Evolutionary conservation across 192 early-diverging fungal genomes (phyloP), one percentile per base, ranked within the genome.

Genomic region (Mortierella antarctica): DNA sequence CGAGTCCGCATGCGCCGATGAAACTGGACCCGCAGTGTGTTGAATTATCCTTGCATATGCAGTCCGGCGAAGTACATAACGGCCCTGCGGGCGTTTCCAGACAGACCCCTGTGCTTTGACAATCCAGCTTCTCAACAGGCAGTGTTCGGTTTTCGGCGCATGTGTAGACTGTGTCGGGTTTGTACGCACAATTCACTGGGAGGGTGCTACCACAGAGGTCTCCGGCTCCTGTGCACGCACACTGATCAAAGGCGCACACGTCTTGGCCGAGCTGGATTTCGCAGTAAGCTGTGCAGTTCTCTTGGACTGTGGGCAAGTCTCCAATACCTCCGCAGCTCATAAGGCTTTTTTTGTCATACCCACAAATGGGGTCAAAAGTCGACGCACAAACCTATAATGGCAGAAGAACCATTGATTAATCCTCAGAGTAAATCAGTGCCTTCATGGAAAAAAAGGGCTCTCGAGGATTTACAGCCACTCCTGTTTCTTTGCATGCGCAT

Each of bases 11-110:
- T 3, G 45, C 15, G 7, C 6, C 11, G 6, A 4, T 10, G 20
- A 62, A 62, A 47, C n/a, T 44, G 6, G 63, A 51, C 7, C 63
- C 63, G n/a, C 63, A 53, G 15, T n/a, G 17, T 4, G 5, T 51
- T 21, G 11, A 6, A 1, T n/a, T 39, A 15, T 65, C 31, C 63
- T 51, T 65, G 39, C 63, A 65, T 9, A 15, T 40, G 23, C 63
- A 65, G n/a, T 65, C 50, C 4, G 39, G 63, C 8, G 49, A 23
- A 9, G 49, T 40, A 4, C 58, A 60, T 8, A 31, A 2, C 31
- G 31, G 31, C 3, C 31, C 31, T 3, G 31, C 31, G 6, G 56
- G 23, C 3, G 56, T 15, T 13, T 12, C 6, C 31, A 57, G 11
- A 40, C 56, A 57, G 21, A 7, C 21, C 20, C 40, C 58, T 2